Evolutionary conservation across 2,329 filamentous ascomycete genomes (phyloP), one percentile per base, ranked within the genome.

Genomic region (Chrysoporthe cubensis): DNA sequence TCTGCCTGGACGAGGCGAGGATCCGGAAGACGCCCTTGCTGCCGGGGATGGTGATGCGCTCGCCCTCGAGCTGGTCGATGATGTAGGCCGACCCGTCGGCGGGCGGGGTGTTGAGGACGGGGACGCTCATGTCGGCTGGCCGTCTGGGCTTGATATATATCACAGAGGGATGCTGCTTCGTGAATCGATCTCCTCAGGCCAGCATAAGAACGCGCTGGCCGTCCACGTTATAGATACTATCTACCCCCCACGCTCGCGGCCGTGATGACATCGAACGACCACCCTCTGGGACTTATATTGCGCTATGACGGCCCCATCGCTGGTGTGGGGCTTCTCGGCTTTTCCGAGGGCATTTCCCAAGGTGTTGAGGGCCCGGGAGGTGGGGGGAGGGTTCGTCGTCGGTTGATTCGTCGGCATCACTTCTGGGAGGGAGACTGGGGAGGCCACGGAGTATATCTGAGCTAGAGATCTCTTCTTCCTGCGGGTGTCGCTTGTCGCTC

Each of bases 11-110:
- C 0, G 84, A 86, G 8, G 84, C 80, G 2, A 86, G 74, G 50
- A 86, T 81, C 44, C 84, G 80, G 67, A 85, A 84, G 11, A 79
- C 78, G 6, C 83, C 83, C 71, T 84, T 85, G 72, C 82, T 84
- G 0, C 83, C 81, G 1, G 84, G 84, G 60, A 86, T 84, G 6
- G 82, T 82, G 66, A 86, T 76, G 56, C 81, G 79, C 72, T 86
- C 84, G 46, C 84, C 84, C 62, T 84, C 82, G 14, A 84, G 76
- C 69, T 84, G 82, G 60, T 79, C 77, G 64, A 85, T 81, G 44
- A 83, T 79, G 71, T 85, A 84, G 64, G 75, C 80, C 32, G 78
- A 77, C 57, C 79, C 72, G 42, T 75, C 73, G 0, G 76, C 70
- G 1, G 81, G 81, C 2, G 82, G 82, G 2, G 71, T 70, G 40